These are phyloP conservation scores for Tirmania nivea DNA, from an alignment of 495 filamentous ascomycete genomes.

Conservation along the genomic window DNA sequence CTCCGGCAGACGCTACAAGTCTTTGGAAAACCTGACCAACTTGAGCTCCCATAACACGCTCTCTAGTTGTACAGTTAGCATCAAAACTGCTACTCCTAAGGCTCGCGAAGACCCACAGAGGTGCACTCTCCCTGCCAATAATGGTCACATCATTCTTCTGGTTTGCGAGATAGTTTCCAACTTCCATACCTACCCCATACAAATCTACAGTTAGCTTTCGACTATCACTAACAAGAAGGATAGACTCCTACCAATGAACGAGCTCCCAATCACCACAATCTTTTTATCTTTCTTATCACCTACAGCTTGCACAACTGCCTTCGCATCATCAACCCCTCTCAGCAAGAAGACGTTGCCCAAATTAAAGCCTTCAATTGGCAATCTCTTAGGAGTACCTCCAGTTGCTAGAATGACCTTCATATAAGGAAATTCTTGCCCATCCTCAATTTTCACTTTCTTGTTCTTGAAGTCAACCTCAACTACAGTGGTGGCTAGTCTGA, in stretches of 20 bases:
- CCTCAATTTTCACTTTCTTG: slow-evolving; percentile 51
- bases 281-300: slow-evolving; percentile 68
- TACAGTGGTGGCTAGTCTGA: slow-evolving; percentile 48
- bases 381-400: slow-evolving; percentile 53
- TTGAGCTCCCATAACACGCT: slow-evolving; percentile 64
- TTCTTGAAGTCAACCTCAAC: slow-evolving; percentile 48
- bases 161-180: slow-evolving; percentile 51
- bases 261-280: slow-evolving; percentile 72
- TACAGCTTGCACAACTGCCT: slow-evolving; percentile 52
- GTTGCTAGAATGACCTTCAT: slow-evolving; percentile 78
- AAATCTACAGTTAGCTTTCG: background rate
- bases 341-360: slow-evolving; percentile 71
- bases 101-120: slow-evolving; percentile 25
- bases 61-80: slow-evolving; percentile 14
- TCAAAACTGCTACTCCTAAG: no score
- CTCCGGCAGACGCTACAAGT: slow-evolving; percentile 58
- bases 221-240: background rate
- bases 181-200: slow-evolving; percentile 48
- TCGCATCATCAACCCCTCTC: slow-evolving; percentile 48
- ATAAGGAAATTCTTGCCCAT: slow-evolving; percentile 48
- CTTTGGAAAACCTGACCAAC: slow-evolving; percentile 62
- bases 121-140: slow-evolving; percentile 75
- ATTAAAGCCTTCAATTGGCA: slow-evolving; percentile 68
- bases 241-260: slow-evolving; percentile 42
- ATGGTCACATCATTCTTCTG: slow-evolving; percentile 66